phyloP scores from a whole-genome alignment of 176 grass and related monocot genomes.

The Tuctoria greenei region DNA sequence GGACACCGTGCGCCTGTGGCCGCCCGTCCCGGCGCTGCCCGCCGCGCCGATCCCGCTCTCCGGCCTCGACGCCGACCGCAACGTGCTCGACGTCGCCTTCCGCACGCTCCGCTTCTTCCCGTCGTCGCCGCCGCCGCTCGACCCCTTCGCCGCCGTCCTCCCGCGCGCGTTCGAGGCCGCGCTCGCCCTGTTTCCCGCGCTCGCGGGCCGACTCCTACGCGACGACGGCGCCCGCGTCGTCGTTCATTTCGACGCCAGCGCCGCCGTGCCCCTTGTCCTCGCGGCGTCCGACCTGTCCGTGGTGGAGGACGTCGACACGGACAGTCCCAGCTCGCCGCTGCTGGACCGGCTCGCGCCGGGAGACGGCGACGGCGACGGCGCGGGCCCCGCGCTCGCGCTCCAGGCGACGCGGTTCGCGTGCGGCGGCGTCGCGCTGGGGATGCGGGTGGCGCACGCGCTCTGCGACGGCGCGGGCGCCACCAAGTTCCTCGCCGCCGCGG shows the following conservation, averaged over 20 bases:
- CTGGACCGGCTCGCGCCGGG: conserved; percentile 47
- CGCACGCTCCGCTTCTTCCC: conserved; percentile 66
- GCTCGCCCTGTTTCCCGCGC: conserved; percentile 43
- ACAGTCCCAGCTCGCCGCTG: conserved; percentile 39
- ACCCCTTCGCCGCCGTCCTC: conserved; percentile 15
- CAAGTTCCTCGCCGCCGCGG: conserved; percentile 54
- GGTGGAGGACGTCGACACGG: conserved; percentile 32
- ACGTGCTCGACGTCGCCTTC: conserved; percentile 60
- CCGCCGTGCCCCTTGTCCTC: conserved; percentile 42
- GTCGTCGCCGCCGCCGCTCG: conserved; percentile 18
- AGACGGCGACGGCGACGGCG: background rate
- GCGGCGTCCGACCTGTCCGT: conserved; percentile 5
- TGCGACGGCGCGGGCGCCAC: conserved; percentile 75
- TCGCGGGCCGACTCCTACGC: conserved; percentile 37
- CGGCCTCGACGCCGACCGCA: conserved; percentile 63
- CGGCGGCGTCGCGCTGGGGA: conserved; percentile 61
- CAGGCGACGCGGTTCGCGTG: conserved; percentile 64
- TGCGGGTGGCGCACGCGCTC: conserved; percentile 67
- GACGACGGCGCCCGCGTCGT: background rate
- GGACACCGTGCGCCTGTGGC: conserved; percentile 42
- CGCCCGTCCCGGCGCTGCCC: background rate
- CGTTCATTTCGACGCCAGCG: background rate
- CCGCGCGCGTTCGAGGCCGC: conserved; percentile 42
- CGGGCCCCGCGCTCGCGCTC: conserved; percentile 37
- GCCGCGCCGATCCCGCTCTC: conserved; percentile 40